These are phyloP conservation scores for Balakata baccata DNA, from an alignment of 345 rosid species.

Conservation along the genomic window DNA sequence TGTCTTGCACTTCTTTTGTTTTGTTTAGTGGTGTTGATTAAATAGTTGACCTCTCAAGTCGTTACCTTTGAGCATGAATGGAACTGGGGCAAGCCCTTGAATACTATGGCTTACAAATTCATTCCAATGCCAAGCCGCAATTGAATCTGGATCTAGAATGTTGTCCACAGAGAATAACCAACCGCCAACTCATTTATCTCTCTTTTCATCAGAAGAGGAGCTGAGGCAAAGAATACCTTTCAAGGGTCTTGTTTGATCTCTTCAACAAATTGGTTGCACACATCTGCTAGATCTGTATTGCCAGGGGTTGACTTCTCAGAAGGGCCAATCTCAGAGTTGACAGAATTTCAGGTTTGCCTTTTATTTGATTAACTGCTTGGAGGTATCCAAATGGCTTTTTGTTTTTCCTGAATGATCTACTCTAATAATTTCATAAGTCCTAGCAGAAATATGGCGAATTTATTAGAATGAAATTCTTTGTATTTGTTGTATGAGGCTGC, in stretches of 20 bases:
- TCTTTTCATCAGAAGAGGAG: constrained; percentile 42
- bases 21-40: constrained; percentile 26
- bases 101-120: constrained; percentile 83
- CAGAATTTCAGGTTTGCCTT: constrained; percentile 72
- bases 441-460: background rate
- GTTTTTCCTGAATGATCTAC: background rate
- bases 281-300: constrained; percentile 84
- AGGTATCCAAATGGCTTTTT: background rate
- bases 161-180: constrained; percentile 31
- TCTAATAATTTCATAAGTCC: background rate
- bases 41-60: constrained; percentile 79
- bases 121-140: constrained; percentile 49
- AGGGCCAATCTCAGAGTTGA: constrained; percentile 70
- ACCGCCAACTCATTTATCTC: constrained; percentile 25
- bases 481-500: constrained; percentile 88
- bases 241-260: constrained; percentile 74
- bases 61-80: constrained; percentile 95
- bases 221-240: constrained; percentile 57
- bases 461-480: no score
- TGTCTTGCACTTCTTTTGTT: constrained; percentile 15
- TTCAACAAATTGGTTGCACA: constrained; percentile 91
- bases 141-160: constrained; percentile 35
- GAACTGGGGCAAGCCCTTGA: constrained; percentile 94
- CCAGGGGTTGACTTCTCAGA: constrained; percentile 70
- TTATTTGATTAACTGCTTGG: background rate